These are phyloP conservation scores for Fusarium napiforme DNA, from an alignment of 2,329 filamentous ascomycete species.

Conservation along the genomic window DNA sequence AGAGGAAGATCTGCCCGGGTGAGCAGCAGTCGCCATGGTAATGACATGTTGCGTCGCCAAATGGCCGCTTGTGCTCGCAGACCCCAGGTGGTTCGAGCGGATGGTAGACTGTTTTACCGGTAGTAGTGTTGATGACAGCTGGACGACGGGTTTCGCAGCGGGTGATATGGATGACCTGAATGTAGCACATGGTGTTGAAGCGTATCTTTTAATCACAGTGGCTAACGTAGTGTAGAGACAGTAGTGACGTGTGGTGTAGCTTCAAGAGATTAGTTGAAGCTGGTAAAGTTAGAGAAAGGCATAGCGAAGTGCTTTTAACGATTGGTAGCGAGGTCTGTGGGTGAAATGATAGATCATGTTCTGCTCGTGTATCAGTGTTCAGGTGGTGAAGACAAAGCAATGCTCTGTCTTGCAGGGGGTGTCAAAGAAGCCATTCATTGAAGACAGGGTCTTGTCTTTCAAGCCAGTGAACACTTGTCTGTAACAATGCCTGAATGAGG, in stretches of 20 bases:
- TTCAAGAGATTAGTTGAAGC: not conserved
- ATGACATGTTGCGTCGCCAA: not conserved
- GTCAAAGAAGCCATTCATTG: slow-evolving; percentile 6
- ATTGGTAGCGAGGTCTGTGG: not conserved
- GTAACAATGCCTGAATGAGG: not conserved
- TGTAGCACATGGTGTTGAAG: slow-evolving; percentile 20
- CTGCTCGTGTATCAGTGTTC: not conserved
- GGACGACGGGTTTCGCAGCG: slow-evolving; percentile 27
- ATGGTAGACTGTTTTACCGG: slow-evolving; percentile 8
- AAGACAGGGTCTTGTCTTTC: not conserved
- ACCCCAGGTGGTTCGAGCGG: slow-evolving; percentile 12
- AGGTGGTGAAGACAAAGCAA: not conserved
- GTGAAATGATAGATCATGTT: not conserved
- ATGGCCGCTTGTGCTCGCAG: not conserved
- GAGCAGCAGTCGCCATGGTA: slow-evolving; percentile 19
- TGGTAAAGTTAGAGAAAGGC: not conserved
- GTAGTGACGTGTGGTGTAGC: not conserved
- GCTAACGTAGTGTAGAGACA: not conserved
- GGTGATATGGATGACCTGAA: slow-evolving; percentile 17
- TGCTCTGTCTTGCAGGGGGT: not conserved
- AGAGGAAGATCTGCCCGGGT: not conserved
- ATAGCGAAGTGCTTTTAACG: slow-evolving; percentile 1
- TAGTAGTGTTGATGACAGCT: slow-evolving; percentile 8
- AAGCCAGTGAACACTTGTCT: not conserved
- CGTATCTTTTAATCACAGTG: not conserved